Evolutionary conservation across 805 yeast genomes (phyloP), one percentile per base, ranked within the genome.

Genomic region (Yueomyces sp.): DNA sequence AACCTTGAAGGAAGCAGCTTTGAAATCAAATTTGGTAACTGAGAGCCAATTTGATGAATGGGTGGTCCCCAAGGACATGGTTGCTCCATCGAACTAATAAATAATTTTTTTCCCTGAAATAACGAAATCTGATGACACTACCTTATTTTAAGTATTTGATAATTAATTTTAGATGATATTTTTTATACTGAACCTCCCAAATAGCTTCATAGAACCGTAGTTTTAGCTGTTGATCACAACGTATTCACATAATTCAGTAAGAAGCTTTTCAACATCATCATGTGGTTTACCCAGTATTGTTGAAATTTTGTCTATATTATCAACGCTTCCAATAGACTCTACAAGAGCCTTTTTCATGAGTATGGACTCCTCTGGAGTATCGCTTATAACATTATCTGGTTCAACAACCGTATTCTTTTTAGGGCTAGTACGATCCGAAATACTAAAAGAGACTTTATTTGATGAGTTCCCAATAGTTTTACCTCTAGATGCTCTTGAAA

Each of bases 41-140:
- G 79, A 77, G 52, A 82, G 79, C 64, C 95, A 92, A 70, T 90
- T 90, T 56, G 94, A 88, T 65, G 74, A 85, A 67, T 90, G 95
- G 94, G 97, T 90, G 54, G 80, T 85, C 65, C 98, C 98, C 52
- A 96, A 92, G 73, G 76, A 84, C 62, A 90, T 90, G 98, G 81
- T 90, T 69, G 95, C 96, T 50, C 97, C 98, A 59, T 11, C 36
- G 26, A 19, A 34, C 5, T 34, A 34, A 34, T 9, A 30, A 9
- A 30, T 30, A 9, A 2, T 6, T 30, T 19, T 19, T 19, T 19
- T 19, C 19, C 19, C 19, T 19, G 19, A 19, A 19, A 19, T 19
- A 19, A 19, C 19, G 19, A 19, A 19, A 19, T 19, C 19, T 19
- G 19, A 19, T 19, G 19, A 19, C 19, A 19, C 19, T 19, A 19